Percentiles rank a stretch among this genome's conserved stretches.
Evolutionary conservation across 1,284 basidiomycete genomes (phyloP).

Genomic region (Ustilago nuda): DNA sequence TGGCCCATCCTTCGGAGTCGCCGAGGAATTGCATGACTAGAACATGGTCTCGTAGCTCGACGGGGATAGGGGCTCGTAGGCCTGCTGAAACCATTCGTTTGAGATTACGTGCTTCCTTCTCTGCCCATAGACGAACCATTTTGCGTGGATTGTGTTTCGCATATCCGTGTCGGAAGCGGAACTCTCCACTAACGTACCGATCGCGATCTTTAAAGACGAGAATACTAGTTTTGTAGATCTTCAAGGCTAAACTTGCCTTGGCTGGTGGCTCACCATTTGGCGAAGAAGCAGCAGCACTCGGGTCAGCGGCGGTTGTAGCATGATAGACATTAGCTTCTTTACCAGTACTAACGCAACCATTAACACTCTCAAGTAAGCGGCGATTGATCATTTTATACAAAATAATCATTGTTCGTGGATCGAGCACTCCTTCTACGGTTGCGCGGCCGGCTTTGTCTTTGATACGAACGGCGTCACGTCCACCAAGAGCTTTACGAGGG

Average conservation of each 20-base stretch:
- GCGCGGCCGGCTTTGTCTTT: conserved; percentile 68
- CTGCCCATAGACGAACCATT: conserved; percentile 99
- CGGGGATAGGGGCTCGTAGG: conserved; percentile 84
- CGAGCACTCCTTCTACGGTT: conserved; percentile 67
- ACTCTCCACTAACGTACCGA: conserved; percentile 89
- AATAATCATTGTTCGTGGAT: conserved; percentile 66
- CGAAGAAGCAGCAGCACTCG: background rate
- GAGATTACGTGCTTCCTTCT: conserved; percentile 98
- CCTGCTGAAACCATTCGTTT: conserved; percentile 84
- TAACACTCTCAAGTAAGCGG: conserved; percentile 57
- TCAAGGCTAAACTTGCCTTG: conserved; percentile 74
- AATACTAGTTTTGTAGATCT: conserved; percentile 99
- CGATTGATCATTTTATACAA: conserved; percentile 68
- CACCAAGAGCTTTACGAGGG: conserved; percentile 62
- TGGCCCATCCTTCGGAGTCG: conserved; percentile 62
- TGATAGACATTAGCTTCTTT: conserved; percentile 69
- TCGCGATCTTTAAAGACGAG: conserved; percentile 96
- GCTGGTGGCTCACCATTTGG: background rate
- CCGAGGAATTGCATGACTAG: conserved; percentile 96
- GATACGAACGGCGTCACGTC: conserved; percentile 50
- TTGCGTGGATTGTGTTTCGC: conserved; percentile 93
- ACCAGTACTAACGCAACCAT: conserved; percentile 66
- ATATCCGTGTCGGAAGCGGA: conserved; percentile 92
- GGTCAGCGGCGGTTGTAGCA: conserved; percentile 52
- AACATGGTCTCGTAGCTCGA: conserved; percentile 96